A percentile compares a stretch with the other conserved stretches of the same genome.
These are phyloP conservation scores for Geopyxis carbonaria DNA, from an alignment of 495 filamentous ascomycete genomes.

Conservation along the genomic window DNA sequence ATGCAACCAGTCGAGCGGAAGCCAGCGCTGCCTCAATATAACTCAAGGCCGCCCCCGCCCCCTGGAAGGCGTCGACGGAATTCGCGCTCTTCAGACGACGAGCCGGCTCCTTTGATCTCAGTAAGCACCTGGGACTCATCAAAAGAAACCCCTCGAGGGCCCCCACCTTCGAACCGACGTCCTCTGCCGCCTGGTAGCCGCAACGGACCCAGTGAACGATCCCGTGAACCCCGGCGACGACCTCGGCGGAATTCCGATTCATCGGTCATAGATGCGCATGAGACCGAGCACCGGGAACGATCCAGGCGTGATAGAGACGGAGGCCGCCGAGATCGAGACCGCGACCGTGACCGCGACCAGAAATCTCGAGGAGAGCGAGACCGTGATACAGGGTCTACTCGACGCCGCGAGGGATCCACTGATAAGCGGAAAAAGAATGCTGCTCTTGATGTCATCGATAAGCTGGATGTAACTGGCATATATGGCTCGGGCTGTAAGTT, in stretches of 20 bases:
- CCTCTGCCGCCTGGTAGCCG: slow-evolving; percentile 25
- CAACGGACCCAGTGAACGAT: slow-evolving; percentile 11
- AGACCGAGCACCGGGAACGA: slow-evolving; percentile 40
- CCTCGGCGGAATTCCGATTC: slow-evolving; percentile 86
- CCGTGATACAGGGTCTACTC: neutral
- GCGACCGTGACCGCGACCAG: neutral
- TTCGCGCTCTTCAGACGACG: slow-evolving; percentile 45
- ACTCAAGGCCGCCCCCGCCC: slow-evolving; percentile 29
- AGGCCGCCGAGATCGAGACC: slow-evolving; percentile 33
- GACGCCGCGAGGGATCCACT: slow-evolving; percentile 2
- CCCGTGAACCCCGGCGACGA: slow-evolving; percentile 25
- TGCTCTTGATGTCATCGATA: slow-evolving; percentile 82
- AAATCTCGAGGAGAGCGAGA: slow-evolving; percentile 25
- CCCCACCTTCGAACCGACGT: slow-evolving; percentile 30
- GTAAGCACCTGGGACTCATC: slow-evolving; percentile 14
- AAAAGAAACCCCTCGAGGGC: slow-evolving; percentile 10
- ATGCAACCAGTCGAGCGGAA: slow-evolving; percentile 10
- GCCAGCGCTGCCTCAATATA: slow-evolving; percentile 28
- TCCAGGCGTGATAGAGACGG: slow-evolving; percentile 35
- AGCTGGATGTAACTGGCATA: slow-evolving; percentile 91
- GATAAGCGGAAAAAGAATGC: slow-evolving; percentile 32
- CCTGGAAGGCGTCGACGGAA: slow-evolving; percentile 38
- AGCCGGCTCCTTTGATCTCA: slow-evolving; percentile 23
- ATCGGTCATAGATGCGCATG: slow-evolving; percentile 57
- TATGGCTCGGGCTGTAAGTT: slow-evolving; percentile 83